Evolutionary conservation across 441 rosid genomes (phyloP).

Genomic region (Gossypium gossypioides): DNA sequence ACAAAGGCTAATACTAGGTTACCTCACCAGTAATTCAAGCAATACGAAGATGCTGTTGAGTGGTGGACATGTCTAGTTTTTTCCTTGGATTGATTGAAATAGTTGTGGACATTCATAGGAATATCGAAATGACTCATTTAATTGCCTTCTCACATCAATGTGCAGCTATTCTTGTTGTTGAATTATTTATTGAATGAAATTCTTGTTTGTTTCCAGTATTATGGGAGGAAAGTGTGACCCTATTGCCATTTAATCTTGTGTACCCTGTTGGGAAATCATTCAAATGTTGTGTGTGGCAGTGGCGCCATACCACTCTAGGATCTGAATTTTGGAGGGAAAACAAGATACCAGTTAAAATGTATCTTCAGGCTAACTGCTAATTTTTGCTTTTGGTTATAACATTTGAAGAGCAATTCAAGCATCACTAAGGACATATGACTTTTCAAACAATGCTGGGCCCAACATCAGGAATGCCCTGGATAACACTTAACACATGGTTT

Average conservation of each 20-base stretch:
- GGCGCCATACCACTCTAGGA: no score
- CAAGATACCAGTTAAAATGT: no score
- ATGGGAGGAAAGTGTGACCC: not conserved
- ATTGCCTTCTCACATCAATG: not conserved
- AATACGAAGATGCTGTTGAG: not conserved
- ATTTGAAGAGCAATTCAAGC: no score
- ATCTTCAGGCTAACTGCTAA: no score
- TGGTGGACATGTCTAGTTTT: not conserved
- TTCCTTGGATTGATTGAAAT: not conserved
- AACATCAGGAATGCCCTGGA: no score
- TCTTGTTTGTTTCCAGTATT: not conserved
- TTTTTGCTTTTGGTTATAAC: no score
- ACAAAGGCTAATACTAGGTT: slow-evolving; percentile 1
- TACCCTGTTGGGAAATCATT: no score
- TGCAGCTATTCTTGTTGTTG: not conserved
- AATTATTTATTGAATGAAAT: not conserved
- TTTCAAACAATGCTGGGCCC: no score
- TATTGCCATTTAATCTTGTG: not conserved
- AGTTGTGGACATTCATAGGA: not conserved
- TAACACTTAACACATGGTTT: no score
- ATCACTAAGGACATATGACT: no score
- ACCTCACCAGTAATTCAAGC: slow-evolving; percentile 12
- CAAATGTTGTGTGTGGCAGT: no score
- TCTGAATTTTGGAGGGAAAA: no score
- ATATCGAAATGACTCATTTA: not conserved